These are phyloP conservation scores for Coniochaeta sp. DNA, from an alignment of 2,329 filamentous ascomycete species.

Conservation along the genomic window DNA sequence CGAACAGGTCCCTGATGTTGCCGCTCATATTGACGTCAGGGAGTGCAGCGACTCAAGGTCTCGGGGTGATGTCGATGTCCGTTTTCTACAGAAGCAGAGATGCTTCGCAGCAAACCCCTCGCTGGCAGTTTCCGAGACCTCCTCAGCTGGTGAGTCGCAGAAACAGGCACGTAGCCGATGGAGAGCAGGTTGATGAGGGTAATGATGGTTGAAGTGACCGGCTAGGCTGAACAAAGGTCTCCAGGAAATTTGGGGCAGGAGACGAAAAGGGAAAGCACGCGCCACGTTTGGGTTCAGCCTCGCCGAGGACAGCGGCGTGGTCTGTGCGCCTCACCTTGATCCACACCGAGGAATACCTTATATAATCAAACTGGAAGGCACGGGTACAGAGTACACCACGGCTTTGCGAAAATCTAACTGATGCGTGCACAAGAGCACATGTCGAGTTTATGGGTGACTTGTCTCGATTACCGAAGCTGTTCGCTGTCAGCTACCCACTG, in stretches of 20 bases:
- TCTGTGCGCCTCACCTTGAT: background rate
- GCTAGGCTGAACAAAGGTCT: background rate
- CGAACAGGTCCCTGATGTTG: conserved; percentile 68
- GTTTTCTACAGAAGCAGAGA: background rate
- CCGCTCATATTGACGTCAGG: conserved; percentile 44
- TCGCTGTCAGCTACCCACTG: no score
- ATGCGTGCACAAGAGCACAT: no score
- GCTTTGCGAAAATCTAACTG: no score
- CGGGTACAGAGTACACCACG: no score
- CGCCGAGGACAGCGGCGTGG: background rate
- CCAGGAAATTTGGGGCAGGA: background rate
- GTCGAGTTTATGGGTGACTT: no score
- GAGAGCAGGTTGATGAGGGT: background rate
- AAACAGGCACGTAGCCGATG: background rate
- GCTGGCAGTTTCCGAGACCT: background rate
- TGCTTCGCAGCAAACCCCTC: background rate
- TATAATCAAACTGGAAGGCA: no score
- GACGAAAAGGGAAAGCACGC: conserved; percentile 1
- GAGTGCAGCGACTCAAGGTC: background rate
- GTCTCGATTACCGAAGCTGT: no score
- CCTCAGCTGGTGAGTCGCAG: background rate
- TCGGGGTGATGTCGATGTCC: background rate
- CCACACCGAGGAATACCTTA: background rate
- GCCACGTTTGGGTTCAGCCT: conserved; percentile 1
- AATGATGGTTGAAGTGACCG: background rate